Conservation (phyloP, 192 early-diverging fungal genomes). For the Coemansia aciculifera region DNA sequence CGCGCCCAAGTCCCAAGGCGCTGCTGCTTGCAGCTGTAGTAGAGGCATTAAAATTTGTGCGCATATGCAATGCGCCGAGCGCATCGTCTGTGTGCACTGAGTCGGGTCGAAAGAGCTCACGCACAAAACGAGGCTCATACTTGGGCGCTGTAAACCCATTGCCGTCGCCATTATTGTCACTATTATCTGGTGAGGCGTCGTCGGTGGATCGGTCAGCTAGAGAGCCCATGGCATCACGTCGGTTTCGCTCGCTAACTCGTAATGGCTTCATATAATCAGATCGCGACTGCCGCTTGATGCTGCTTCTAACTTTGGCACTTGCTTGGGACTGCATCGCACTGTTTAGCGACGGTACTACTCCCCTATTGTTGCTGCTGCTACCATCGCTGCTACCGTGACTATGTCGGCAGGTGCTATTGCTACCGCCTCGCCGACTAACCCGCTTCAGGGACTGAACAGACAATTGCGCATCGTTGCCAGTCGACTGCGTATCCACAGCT, state of each 20-base stretch:
- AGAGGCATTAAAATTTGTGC: background rate
- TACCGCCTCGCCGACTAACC: background rate
- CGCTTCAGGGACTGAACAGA: background rate
- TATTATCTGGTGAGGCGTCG: constrained; percentile 15
- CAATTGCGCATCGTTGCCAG: background rate
- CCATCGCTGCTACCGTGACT: constrained; percentile 5
- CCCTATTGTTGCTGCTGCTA: constrained; percentile 1
- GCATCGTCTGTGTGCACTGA: constrained; percentile 9
- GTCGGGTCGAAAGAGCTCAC: constrained; percentile 38
- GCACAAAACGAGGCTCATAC: constrained; percentile 48
- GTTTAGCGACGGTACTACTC: background rate
- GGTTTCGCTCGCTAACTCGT: background rate
- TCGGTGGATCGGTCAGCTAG: background rate
- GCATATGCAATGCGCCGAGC: constrained; percentile 22
- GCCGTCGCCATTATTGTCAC: constrained; percentile 10
- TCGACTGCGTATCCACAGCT: background rate
- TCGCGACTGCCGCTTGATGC: constrained; percentile 3
- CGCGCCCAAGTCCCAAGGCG: background rate
- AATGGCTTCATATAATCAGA: background rate
- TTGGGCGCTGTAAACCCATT: constrained; percentile 2
- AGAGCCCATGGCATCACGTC: background rate
- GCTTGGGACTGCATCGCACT: background rate
- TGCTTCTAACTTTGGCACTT: background rate
- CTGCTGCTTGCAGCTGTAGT: background rate
- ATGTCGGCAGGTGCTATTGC: background rate